Base-by-base conservation (phyloP, 805 yeast species). In the Candida ortonii region DNA sequence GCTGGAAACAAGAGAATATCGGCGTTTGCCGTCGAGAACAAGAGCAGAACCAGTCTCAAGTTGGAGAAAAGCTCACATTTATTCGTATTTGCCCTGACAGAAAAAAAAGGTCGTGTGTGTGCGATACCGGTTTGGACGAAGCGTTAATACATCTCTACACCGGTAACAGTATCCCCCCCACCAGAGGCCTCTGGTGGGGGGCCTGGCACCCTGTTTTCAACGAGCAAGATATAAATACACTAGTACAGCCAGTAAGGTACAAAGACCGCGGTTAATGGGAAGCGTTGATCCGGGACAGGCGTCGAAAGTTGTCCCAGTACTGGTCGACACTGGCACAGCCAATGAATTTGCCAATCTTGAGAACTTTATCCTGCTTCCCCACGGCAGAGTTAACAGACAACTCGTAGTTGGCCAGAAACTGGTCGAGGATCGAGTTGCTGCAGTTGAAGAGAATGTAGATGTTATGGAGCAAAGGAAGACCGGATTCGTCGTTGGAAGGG, bases 251-350 rank as follows among this genome's bases (percentile, higher is more conserved):
- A 6, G 25, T 20, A 33, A 17, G 8, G 28, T 13, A 33, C 32
- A 25, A 16, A 16, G n/a, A n/a, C n/a, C n/a, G n/a, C n/a, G n/a
- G n/a, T n/a, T n/a, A n/a, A n/a, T n/a, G n/a, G n/a, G n/a, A n/a
- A n/a, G n/a, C n/a, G n/a, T n/a, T 16, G 4, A 30, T 8, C 16
- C 33, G 14, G 15, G 38, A 28, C 22, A 35, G 19, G 24, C 48
- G 38, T 21, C 46, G 29, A 25, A 43, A 51, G 10, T 39, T 33
- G 10, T 41, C 45, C 61, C 58, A 59, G 30, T 56, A 59, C 30
- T 50, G 48, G 7, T 54, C 59, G n/a, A 59, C 56, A n/a, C 44
- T 43, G 7, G 21, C 14, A 27, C 62, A 57, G 1, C 64, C 64
- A 20, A 59, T 48, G 34, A 51, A 55, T 19, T 40, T 46, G 2